phyloP scores from a whole-genome alignment of 495 filamentous ascomycete species.

The Penicillium simplicissimum region DNA sequence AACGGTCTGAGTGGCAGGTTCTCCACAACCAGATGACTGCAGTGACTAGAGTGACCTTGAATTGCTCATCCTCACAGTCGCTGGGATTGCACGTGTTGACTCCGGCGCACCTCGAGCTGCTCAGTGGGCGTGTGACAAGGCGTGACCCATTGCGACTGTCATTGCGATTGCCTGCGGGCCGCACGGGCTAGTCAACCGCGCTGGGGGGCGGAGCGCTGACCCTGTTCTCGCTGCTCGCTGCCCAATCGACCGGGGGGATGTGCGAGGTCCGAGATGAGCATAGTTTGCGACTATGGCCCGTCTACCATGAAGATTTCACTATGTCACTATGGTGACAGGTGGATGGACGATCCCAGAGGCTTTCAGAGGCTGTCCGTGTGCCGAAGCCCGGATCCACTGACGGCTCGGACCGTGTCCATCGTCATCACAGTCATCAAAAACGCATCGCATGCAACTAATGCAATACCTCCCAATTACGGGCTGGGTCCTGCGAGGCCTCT shows the following conservation, averaged over 20 bases:
- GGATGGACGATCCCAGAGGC: no score
- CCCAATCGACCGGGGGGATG: constrained; percentile 16
- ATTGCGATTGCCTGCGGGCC: constrained; percentile 12
- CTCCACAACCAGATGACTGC: not conserved
- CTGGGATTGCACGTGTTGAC: constrained; percentile 22
- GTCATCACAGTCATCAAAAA: not conserved
- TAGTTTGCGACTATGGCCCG: not conserved
- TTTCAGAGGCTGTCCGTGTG: not conserved
- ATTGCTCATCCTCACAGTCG: constrained; percentile 3
- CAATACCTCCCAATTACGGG: not conserved
- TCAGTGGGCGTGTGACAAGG: constrained; percentile 20
- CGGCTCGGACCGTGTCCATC: constrained; percentile 32
- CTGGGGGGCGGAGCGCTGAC: constrained; percentile 1
- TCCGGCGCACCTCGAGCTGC: constrained; percentile 1
- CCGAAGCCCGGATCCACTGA: constrained; percentile 10
- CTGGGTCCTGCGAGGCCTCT: not conserved
- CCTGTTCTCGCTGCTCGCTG: constrained; percentile 13
- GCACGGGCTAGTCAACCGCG: constrained; percentile 9
- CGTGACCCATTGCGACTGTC: constrained; percentile 6
- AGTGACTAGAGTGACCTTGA: not conserved
- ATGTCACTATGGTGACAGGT: no score
- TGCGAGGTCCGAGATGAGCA: not conserved
- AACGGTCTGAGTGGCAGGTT: not conserved
- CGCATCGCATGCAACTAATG: not conserved
- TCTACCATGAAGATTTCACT: not conserved